Percentiles rank a stretch among this genome's conserved stretches.
Conservation (phyloP, 2,329 filamentous ascomycete species). For the Elsinoe australis region DNA sequence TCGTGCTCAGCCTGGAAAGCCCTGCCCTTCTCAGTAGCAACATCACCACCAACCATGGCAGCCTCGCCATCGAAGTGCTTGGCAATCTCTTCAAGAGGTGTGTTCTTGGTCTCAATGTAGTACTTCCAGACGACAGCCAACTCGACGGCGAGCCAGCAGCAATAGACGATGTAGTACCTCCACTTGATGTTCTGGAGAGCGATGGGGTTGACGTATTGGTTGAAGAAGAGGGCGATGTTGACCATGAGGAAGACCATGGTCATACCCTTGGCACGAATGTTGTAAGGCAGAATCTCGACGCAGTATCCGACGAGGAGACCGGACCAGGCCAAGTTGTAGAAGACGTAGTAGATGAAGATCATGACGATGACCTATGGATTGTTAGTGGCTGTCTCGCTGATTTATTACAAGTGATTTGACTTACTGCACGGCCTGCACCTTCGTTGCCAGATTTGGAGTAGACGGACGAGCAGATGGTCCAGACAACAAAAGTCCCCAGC, state of each 20-base stretch:
- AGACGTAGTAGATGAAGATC: constrained; percentile 31
- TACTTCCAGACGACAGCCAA: constrained; percentile 28
- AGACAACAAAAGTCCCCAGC: constrained; percentile 34
- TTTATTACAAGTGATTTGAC: not conserved
- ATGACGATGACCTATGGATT: constrained; percentile 25
- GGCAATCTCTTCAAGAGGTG: constrained; percentile 40
- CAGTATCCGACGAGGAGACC: constrained; percentile 40
- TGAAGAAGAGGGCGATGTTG: constrained; percentile 40
- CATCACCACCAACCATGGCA: constrained; percentile 32
- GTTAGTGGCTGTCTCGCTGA: not conserved
- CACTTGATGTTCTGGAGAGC: constrained; percentile 24
- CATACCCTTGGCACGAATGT: constrained; percentile 40
- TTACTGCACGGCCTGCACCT: constrained; percentile 24
- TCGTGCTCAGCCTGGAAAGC: constrained; percentile 23
- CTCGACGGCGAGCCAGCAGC: constrained; percentile 29
- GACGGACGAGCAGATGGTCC: constrained; percentile 32
- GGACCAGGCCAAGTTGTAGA: constrained; percentile 37
- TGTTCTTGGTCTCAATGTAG: constrained; percentile 39
- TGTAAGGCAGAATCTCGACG: constrained; percentile 42
- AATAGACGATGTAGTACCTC: constrained; percentile 30
- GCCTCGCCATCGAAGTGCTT: constrained; percentile 40
- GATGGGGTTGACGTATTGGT: constrained; percentile 32
- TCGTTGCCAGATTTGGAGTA: constrained; percentile 24
- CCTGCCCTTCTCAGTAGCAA: constrained; percentile 30
- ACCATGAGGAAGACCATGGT: constrained; percentile 41